Conservation (phyloP, 257 asterid genomes). For the Solanum chilense region DNA sequence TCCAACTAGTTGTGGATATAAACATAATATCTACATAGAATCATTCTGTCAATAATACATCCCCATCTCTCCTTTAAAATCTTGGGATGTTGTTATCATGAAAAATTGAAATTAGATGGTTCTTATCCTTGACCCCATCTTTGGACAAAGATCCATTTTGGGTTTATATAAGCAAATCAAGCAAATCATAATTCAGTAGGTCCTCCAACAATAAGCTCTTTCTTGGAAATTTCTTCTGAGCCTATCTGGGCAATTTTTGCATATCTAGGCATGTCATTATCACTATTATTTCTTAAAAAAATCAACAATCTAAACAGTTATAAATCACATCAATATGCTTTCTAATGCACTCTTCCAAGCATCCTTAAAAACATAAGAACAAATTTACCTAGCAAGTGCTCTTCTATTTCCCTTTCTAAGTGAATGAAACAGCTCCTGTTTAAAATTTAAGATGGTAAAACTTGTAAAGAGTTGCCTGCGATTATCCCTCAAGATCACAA, state of each 20-base stretch:
- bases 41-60: not conserved
- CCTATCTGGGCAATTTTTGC: not conserved
- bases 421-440: not conserved
- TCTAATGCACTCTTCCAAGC: not conserved
- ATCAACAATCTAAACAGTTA: not conserved
- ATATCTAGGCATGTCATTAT: not conserved
- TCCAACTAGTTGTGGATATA: not conserved
- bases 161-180: not conserved
- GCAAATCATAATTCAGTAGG: not conserved
- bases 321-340: not conserved
- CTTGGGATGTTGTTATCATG: not conserved
- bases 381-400: not conserved
- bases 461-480: constrained; percentile 14
- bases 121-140: not conserved
- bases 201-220: not conserved
- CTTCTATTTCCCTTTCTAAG: not conserved
- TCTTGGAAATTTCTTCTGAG: not conserved
- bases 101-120: not conserved
- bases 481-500: constrained; percentile 24
- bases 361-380: not conserved
- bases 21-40: not conserved
- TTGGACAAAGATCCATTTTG: not conserved
- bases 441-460: not conserved
- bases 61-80: not conserved
- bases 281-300: not conserved